Conservation (phyloP, 345 rosid genomes). For the Corymbia maculata region DNA sequence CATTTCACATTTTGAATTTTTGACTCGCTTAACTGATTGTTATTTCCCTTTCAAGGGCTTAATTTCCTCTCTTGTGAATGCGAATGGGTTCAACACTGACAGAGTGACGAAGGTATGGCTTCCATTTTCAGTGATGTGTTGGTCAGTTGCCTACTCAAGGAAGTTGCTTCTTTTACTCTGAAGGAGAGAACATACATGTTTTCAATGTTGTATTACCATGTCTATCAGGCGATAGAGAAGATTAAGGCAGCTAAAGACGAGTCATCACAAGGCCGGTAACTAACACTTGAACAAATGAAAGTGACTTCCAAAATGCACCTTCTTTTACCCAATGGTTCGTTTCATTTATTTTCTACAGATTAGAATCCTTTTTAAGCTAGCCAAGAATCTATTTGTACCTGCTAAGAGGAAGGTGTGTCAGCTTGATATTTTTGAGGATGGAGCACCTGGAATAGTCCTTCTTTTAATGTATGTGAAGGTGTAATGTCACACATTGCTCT, state of each 20-base stretch:
- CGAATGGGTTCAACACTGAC: conserved; percentile 84
- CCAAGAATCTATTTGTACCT: not conserved
- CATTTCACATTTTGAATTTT: not conserved
- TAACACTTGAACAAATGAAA: not conserved
- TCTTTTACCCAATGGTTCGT: not conserved
- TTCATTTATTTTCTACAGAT: not conserved
- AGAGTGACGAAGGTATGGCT: conserved; percentile 67
- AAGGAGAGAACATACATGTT: not conserved
- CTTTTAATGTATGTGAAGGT: no score
- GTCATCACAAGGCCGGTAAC: not conserved
- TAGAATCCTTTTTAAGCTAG: not conserved
- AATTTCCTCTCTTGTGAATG: conserved; percentile 57
- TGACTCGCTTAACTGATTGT: not conserved
- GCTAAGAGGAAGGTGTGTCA: not conserved
- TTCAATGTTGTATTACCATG: not conserved
- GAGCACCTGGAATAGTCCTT: no score
- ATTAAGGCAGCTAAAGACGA: no score
- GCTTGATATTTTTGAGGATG: no score
- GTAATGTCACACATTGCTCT: no score
- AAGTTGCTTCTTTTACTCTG: no score
- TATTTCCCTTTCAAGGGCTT: conserved; percentile 1
- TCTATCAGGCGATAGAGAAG: not conserved
- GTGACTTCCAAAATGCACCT: not conserved
- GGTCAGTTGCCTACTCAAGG: not conserved
- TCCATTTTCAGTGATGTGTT: not conserved